Conservation (phyloP, 2,329 filamentous ascomycete genomes). For the Dactylonectria macrodidyma region DNA sequence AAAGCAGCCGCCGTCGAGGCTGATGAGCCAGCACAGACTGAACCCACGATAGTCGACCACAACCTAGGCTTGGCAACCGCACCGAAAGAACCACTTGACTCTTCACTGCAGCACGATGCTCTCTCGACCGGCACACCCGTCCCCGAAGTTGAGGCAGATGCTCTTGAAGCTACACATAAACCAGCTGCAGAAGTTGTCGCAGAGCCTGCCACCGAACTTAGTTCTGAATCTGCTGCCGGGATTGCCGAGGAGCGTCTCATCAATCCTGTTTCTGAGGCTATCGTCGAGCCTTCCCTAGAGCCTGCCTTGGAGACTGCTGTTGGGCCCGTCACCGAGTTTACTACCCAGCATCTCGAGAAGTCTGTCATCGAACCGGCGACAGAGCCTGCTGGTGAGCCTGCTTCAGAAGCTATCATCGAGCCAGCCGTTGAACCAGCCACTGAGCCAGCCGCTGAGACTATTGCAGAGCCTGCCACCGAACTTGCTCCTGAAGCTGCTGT, state of each 20-base stretch:
- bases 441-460: neutral
- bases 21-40: slow-evolving; percentile 19
- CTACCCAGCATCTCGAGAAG: too few relatives aligned
- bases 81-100: neutral
- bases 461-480: neutral
- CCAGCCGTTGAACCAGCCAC: neutral
- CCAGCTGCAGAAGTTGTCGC: slow-evolving; percentile 23
- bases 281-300: slow-evolving; percentile 12
- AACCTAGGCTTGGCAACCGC: slow-evolving; percentile 22
- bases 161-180: slow-evolving; percentile 12
- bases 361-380: too few relatives aligned
- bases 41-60: slow-evolving; percentile 9
- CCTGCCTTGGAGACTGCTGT: slow-evolving; percentile 16
- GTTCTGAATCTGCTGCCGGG: neutral
- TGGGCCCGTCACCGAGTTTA: neutral
- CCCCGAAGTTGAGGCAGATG: neutral
- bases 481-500: neutral
- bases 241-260: neutral
- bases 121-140: neutral
- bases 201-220: slow-evolving; percentile 16
- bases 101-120: neutral
- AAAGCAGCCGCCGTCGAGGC: slow-evolving; percentile 31
- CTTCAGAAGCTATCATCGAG: neutral
- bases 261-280: slow-evolving; percentile 31
- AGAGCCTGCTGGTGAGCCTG: neutral